Evolutionary conservation across 768 basidiomycete species (phyloP), one percentile per base, ranked within the genome.

Genomic region (Russula ochroleuca): DNA sequence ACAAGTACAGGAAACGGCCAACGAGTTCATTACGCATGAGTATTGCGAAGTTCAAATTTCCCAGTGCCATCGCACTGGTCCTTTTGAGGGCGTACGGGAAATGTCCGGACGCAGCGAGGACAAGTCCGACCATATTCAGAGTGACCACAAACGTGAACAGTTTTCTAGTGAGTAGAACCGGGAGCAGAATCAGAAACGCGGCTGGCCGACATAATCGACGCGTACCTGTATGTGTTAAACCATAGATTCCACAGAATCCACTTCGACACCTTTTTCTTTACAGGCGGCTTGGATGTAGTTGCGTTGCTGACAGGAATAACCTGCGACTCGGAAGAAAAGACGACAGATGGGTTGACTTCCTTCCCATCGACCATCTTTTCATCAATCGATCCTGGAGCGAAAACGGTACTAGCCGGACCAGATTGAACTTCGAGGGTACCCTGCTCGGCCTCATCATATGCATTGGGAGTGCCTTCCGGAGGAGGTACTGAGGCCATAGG

Each of bases 1-100:
- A 69, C 51, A 85, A 73, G 71, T 92, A 93, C 15, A 93, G 70
- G 40, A 84, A 73, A n/a, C 91, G 86, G 11, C 89, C 88, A 66
- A 92, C 92, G 2, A 91, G 77, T 68, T 93, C 91, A 69, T 93
- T 93, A 23, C 91, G 81, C 78, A 90, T 83, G 23, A 93, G 78
- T 61, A 92, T 84, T 6, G 89, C 83, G 28, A 82, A 75, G 67
- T 85, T 82, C 53, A 93, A 73, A 68, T 93, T 93, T 0, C 88
- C 91, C 7, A 87, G 78, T 10, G 87, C 86, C 61, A 90, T 79
- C 13, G 88, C 87, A 68, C 88, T 85, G 19, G 85, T 81, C 69
- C 87, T 87, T 60, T 76, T 73, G 19, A 77, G 75, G 5, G 88
- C 83, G 69, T 93, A 93, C 23, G 79, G 78, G 85, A 87, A 93